Evolutionary conservation across 2,329 filamentous ascomycete genomes (phyloP), one percentile per base, ranked within the genome.

Genomic region (Geosmithia morbida): DNA sequence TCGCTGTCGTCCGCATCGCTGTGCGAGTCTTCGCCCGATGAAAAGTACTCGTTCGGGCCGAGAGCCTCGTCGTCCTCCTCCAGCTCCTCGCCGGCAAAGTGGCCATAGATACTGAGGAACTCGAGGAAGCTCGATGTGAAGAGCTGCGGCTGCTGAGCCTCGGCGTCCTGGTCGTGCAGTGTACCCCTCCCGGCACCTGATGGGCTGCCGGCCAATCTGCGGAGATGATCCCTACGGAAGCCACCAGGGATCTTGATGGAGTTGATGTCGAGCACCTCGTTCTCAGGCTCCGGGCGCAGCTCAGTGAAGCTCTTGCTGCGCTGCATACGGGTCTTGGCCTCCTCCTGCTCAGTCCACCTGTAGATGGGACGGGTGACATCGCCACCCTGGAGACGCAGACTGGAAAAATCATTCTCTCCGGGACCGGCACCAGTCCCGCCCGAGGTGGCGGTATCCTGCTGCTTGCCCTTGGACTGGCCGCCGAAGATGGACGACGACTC

Each of bases 311-410:
- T 97, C 67, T 89, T 83, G 66, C 89, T 95, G 56, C 90, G 79
- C 56, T 83, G 78, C 58, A 80, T 70, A 55, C 78, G 78, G 51
- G 72, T 74, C 54, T 81, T 77, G 44, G 79, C 71, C 59, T 94
- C 82, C 46, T 85, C 85, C 61, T 94, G 86, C 62, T 97, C 88
- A 6, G 88, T 87, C 87, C 94, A 98, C 56, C 87, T 83, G 70
- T 98, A 98, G 56, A 98, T 94, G 48, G 90, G 87, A 51, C 92
- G 75, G 20, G 90, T 96, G 49, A 96, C 84, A 61, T 98, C 92
- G 52, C 92, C 92, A 50, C 92, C 92, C 61, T 97, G 94, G 44
- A 98, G 70, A 59, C 83, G 82, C 61, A 98, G 66, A 65, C 92
- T 97, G 29, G 89, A 96, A 61, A 98, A 98, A 58, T 94, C 87